A percentile compares a stretch with the other conserved stretches of the same genome.
These are phyloP conservation scores for Aureobasidium sp. DNA, from an alignment of 2,329 filamentous ascomycete species.

Conservation along the genomic window DNA sequence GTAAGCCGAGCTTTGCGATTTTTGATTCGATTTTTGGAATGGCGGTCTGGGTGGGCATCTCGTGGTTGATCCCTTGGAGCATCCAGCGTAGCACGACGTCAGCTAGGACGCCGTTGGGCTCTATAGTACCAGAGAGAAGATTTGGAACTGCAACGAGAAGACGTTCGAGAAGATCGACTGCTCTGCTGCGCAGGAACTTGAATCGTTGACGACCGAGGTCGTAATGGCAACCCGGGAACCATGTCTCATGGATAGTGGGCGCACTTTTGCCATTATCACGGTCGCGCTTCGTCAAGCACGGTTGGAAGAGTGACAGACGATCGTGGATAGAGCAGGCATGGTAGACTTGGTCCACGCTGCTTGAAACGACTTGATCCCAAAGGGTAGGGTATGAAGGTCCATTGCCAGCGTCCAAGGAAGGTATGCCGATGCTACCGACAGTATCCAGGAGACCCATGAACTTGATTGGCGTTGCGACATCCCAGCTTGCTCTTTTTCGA, in stretches of 20 bases:
- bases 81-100: slow-evolving; percentile 26
- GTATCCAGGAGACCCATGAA: slow-evolving; percentile 28
- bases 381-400: slow-evolving; percentile 29
- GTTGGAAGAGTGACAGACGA: slow-evolving; percentile 27
- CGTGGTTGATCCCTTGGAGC: slow-evolving; percentile 18
- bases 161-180: slow-evolving; percentile 21
- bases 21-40: slow-evolving; percentile 17
- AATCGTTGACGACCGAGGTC: slow-evolving; percentile 28
- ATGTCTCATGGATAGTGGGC: slow-evolving; percentile 21
- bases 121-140: slow-evolving; percentile 22
- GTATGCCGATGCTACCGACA: slow-evolving; percentile 27
- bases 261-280: slow-evolving; percentile 11
- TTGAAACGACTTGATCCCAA: slow-evolving; percentile 26
- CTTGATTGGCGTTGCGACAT: slow-evolving; percentile 23
- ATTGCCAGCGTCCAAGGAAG: slow-evolving; percentile 26
- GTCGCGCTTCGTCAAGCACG: slow-evolving; percentile 20
- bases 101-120: slow-evolving; percentile 25
- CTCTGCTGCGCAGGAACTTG: slow-evolving; percentile 23
- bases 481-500: slow-evolving; percentile 21
- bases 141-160: slow-evolving; percentile 22
- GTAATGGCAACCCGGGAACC: slow-evolving; percentile 31
- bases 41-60: slow-evolving; percentile 15
- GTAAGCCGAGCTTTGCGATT: slow-evolving; percentile 15
- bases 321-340: slow-evolving; percentile 28
- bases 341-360: slow-evolving; percentile 25